A percentile compares a stretch with the other conserved stretches of the same genome.
phyloP scores from a whole-genome alignment of 2,329 filamentous ascomycete species.

The Tolypocladium album region DNA sequence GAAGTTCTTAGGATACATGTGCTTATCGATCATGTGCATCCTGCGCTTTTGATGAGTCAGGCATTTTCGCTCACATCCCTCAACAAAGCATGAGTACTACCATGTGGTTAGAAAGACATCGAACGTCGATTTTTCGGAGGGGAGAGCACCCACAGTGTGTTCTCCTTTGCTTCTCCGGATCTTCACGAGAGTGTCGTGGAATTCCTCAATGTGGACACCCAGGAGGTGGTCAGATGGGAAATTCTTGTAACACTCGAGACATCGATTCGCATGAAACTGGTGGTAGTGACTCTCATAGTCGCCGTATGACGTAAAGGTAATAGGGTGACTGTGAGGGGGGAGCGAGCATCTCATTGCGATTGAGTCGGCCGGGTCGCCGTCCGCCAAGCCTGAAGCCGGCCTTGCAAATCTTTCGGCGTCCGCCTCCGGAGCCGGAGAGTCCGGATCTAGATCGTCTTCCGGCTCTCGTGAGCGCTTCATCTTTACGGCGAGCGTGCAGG shows the following conservation, averaged over 20 bases:
- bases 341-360: constrained; percentile 67
- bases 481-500: constrained; percentile 10
- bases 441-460: constrained; percentile 32
- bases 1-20: constrained; percentile 80
- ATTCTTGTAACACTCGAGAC: constrained; percentile 74
- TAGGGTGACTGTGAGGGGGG: constrained; percentile 62
- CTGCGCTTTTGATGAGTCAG: constrained; percentile 73
- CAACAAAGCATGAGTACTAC: constrained; percentile 81
- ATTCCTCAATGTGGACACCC: constrained; percentile 77
- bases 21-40: constrained; percentile 87
- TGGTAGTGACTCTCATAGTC: constrained; percentile 84
- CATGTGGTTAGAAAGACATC: background rate
- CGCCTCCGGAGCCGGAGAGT: constrained; percentile 11
- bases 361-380: constrained; percentile 22
- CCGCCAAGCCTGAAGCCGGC: constrained; percentile 36
- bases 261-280: constrained; percentile 73
- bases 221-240: constrained; percentile 79
- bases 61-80: constrained; percentile 78
- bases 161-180: constrained; percentile 69
- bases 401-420: constrained; percentile 27
- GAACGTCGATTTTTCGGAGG: background rate
- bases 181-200: constrained; percentile 71
- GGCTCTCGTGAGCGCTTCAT: constrained; percentile 56
- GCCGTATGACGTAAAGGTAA: constrained; percentile 63
- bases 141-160: constrained; percentile 55